phyloP scores from a whole-genome alignment of 2,329 filamentous ascomycete species.

The Calonectria honghensis region DNA sequence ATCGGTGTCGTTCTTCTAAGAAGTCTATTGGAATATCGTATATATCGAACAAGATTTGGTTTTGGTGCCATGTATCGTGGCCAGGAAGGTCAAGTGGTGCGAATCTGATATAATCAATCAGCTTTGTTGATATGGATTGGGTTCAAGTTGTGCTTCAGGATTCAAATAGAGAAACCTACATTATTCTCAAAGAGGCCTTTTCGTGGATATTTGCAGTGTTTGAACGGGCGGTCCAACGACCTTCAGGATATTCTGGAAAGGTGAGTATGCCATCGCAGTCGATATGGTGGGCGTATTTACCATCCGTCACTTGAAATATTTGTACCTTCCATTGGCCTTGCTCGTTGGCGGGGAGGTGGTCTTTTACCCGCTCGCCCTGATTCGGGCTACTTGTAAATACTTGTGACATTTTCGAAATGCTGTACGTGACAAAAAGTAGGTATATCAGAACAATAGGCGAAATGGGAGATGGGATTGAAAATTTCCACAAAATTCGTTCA shows the following conservation, averaged over 20 bases:
- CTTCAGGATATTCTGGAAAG: neutral
- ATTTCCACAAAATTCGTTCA: neutral
- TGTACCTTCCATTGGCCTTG: neutral
- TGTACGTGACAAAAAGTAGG: neutral
- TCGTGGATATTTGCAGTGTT: neutral
- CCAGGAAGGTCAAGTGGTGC: neutral
- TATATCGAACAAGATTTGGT: neutral
- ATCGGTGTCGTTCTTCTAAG: neutral
- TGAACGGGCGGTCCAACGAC: neutral
- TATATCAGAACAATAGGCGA: neutral
- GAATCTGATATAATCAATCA: constrained; percentile 15
- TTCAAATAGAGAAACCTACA: neutral
- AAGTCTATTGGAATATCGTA: neutral
- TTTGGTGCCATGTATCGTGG: neutral
- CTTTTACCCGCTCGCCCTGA: neutral
- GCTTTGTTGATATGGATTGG: neutral
- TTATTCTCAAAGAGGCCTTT: neutral
- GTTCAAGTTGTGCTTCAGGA: neutral
- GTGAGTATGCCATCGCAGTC: neutral
- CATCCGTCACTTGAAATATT: neutral
- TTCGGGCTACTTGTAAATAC: neutral
- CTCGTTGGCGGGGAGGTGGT: no score
- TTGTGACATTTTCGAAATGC: neutral
- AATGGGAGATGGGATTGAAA: neutral
- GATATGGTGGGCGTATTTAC: neutral